These are phyloP conservation scores for Fusarium sp. DNA, from an alignment of 2,329 filamentous ascomycete species.

Conservation along the genomic window DNA sequence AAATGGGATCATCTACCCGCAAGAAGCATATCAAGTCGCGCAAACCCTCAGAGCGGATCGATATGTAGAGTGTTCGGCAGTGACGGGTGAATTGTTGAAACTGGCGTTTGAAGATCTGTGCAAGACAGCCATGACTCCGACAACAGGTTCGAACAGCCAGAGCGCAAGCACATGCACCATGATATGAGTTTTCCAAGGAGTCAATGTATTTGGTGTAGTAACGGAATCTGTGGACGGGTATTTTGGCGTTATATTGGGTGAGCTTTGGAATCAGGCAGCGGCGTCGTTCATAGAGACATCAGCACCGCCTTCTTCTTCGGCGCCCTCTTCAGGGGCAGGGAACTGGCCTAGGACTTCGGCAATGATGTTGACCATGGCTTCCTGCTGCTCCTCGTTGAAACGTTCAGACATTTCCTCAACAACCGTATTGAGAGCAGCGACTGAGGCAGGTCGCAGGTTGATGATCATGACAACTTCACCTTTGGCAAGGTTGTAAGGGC, in stretches of 20 bases:
- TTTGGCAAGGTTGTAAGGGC: constrained; percentile 72
- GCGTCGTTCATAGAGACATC: constrained; percentile 57
- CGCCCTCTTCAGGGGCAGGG: constrained; percentile 48
- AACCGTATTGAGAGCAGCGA: constrained; percentile 71
- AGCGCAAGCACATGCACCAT: constrained; percentile 67
- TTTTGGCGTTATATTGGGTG: constrained; percentile 12
- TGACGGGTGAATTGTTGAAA: constrained; percentile 69
- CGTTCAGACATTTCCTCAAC: constrained; percentile 75
- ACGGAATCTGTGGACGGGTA: not conserved
- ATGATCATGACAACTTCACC: constrained; percentile 77
- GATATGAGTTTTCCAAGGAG: constrained; percentile 55
- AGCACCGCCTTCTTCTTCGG: constrained; percentile 47
- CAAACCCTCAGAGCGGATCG: constrained; percentile 72
- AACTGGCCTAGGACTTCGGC: constrained; percentile 70
- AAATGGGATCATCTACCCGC: constrained; percentile 71
- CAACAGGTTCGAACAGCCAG: constrained; percentile 62
- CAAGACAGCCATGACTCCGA: constrained; percentile 65
- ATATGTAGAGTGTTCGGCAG: constrained; percentile 74
- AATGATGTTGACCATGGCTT: constrained; percentile 69
- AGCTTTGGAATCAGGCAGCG: constrained; percentile 41
- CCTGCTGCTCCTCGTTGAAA: constrained; percentile 70
- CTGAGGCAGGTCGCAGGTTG: constrained; percentile 72
- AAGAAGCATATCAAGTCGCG: constrained; percentile 69
- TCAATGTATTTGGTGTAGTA: not conserved
- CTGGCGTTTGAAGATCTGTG: constrained; percentile 73